These are phyloP conservation scores for Colletotrichum spinosum DNA, from an alignment of 2,329 filamentous ascomycete species.

Conservation along the genomic window DNA sequence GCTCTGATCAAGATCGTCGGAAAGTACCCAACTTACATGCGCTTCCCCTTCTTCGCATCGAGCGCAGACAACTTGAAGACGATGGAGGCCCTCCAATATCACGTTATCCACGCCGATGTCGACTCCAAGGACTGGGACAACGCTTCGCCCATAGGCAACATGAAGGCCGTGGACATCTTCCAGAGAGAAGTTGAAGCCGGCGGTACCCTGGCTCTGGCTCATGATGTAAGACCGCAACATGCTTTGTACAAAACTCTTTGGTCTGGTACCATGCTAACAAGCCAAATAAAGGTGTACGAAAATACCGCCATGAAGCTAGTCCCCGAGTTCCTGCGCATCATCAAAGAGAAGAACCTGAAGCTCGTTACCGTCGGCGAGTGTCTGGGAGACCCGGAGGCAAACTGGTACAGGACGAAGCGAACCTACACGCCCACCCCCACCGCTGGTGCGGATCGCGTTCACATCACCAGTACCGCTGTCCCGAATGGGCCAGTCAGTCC, in stretches of 20 bases:
- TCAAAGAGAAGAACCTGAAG: conserved; percentile 43
- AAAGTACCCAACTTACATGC: conserved; percentile 57
- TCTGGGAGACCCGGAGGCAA: conserved; percentile 55
- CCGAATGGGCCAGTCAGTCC: conserved; percentile 35
- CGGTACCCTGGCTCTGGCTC: conserved; percentile 56
- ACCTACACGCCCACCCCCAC: conserved; percentile 36
- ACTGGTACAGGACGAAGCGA: conserved; percentile 54
- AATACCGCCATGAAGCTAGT: conserved; percentile 39
- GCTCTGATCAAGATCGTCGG: conserved; percentile 56
- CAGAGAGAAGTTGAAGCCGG: conserved; percentile 44
- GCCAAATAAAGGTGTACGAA: conserved; percentile 27
- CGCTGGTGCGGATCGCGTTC: conserved; percentile 18
- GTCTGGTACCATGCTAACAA: conserved; percentile 50
- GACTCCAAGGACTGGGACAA: conserved; percentile 45
- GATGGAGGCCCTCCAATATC: conserved; percentile 36
- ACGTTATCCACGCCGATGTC: conserved; percentile 38
- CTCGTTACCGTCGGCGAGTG: conserved; percentile 61
- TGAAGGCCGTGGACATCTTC: conserved; percentile 49
- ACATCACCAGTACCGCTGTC: conserved; percentile 37
- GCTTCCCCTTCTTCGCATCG: conserved; percentile 51
- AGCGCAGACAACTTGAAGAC: conserved; percentile 39
- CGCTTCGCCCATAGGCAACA: conserved; percentile 40
- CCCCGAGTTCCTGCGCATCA: conserved; percentile 34
- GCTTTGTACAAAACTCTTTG: conserved; percentile 53
- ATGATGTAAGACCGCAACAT: conserved; percentile 42